Evolutionary conservation across 257 asterid genomes (phyloP).

Genomic region (Solanum medicagineum): DNA sequence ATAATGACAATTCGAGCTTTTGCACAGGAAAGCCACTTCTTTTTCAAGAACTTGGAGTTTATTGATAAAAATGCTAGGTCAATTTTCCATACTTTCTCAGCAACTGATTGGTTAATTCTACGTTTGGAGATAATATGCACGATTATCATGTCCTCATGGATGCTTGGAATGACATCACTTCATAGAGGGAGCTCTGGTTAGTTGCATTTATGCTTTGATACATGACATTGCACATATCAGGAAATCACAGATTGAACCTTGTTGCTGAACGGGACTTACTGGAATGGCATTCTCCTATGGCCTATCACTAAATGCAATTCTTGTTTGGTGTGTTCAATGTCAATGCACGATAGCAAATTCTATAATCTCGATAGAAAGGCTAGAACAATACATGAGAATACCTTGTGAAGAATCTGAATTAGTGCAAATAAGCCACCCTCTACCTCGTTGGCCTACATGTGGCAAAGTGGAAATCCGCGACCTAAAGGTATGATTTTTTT

Average conservation of each 20-base stretch:
- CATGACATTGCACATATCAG: background rate
- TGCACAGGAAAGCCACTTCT: background rate
- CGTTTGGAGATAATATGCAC: background rate
- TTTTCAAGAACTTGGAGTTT: background rate
- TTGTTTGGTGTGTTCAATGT: background rate
- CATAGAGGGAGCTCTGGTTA: background rate
- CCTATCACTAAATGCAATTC: background rate
- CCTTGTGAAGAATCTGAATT: background rate
- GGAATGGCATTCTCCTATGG: background rate
- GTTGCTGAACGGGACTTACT: background rate
- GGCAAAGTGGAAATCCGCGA: background rate
- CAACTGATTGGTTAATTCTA: background rate
- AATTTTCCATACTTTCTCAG: background rate
- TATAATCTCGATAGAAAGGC: background rate
- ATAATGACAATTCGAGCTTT: background rate
- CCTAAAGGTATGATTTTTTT: background rate
- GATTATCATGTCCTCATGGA: background rate
- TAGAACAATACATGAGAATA: background rate
- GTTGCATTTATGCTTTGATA: background rate
- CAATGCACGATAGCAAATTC: background rate
- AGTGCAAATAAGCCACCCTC: background rate
- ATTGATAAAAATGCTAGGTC: background rate
- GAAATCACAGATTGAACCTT: background rate
- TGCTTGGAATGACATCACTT: background rate
- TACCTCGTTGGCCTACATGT: background rate